These are phyloP conservation scores for Hypoxylon sp. DNA, from an alignment of 2,329 filamentous ascomycete species.

Conservation along the genomic window DNA sequence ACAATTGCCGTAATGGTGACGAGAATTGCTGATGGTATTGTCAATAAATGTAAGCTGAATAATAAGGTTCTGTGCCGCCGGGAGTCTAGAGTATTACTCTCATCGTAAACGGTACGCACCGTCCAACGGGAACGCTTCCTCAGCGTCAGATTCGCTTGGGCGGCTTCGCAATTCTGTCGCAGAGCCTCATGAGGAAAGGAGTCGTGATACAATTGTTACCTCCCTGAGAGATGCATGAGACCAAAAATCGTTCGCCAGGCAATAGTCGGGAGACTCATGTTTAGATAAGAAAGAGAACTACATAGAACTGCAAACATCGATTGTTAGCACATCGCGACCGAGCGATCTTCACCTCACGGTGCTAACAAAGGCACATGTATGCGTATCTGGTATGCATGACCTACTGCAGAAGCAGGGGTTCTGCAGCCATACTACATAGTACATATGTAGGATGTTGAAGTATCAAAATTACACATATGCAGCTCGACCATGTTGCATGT, in stretches of 20 bases:
- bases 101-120: not conserved
- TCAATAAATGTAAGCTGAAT: slow-evolving; percentile 12
- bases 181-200: slow-evolving; percentile 25
- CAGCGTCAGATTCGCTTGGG: slow-evolving; percentile 11
- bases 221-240: not conserved
- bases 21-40: not conserved
- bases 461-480: not conserved
- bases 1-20: slow-evolving; percentile 5
- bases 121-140: slow-evolving; percentile 16
- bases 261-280: not conserved
- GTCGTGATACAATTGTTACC: not conserved
- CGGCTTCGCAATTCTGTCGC: slow-evolving; percentile 25
- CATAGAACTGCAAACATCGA: not conserved
- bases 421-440: slow-evolving; percentile 18
- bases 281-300: not conserved
- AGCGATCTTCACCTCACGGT: not conserved
- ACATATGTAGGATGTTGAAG: not conserved
- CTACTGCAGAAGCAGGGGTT: slow-evolving; percentile 19
- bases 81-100: not conserved
- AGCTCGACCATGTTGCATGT: slow-evolving; percentile 1
- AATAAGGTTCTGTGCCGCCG: slow-evolving; percentile 12
- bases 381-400: not conserved
- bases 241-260: not conserved
- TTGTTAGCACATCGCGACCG: not conserved
- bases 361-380: not conserved